These are phyloP conservation scores for Ceratocystis cacaofunesta DNA, from an alignment of 2,329 filamentous ascomycete species.

Conservation along the genomic window DNA sequence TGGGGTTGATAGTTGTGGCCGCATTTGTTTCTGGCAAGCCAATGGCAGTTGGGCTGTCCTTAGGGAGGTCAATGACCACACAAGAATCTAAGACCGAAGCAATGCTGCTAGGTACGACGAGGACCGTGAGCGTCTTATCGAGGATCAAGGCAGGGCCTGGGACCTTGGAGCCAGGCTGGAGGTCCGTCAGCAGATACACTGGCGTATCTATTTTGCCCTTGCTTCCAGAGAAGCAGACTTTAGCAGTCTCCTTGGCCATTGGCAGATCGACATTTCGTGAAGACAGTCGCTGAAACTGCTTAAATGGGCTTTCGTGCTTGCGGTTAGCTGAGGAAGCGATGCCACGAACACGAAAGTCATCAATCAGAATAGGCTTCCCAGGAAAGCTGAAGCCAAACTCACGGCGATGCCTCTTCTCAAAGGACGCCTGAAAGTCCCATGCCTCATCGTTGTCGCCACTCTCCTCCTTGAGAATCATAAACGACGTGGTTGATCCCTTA, in stretches of 20 bases:
- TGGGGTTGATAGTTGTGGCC: slow-evolving; percentile 40
- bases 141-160: slow-evolving; percentile 73
- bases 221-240: slow-evolving; percentile 65
- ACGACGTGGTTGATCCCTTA: slow-evolving; percentile 73
- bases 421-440: slow-evolving; percentile 74
- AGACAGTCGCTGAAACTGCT: slow-evolving; percentile 50
- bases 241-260: slow-evolving; percentile 40
- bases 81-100: slow-evolving; percentile 74
- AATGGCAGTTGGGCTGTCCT: neutral
- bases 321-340: slow-evolving; percentile 39
- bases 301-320: slow-evolving; percentile 64
- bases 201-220: slow-evolving; percentile 52
- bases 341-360: slow-evolving; percentile 75
- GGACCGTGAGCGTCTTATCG: slow-evolving; percentile 81
- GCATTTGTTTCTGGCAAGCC: neutral
- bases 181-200: slow-evolving; percentile 65
- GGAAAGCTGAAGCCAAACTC: slow-evolving; percentile 83
- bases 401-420: slow-evolving; percentile 74
- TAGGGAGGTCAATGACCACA: slow-evolving; percentile 58
- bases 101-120: slow-evolving; percentile 63
- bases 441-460: slow-evolving; percentile 38
- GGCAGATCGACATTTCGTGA: slow-evolving; percentile 30
- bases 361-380: slow-evolving; percentile 75
- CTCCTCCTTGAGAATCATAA: slow-evolving; percentile 69
- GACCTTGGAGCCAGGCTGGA: slow-evolving; percentile 57